These are phyloP conservation scores for Suhomyces bribrorum DNA, from an alignment of 1,139 yeast species.

Conservation along the genomic window DNA sequence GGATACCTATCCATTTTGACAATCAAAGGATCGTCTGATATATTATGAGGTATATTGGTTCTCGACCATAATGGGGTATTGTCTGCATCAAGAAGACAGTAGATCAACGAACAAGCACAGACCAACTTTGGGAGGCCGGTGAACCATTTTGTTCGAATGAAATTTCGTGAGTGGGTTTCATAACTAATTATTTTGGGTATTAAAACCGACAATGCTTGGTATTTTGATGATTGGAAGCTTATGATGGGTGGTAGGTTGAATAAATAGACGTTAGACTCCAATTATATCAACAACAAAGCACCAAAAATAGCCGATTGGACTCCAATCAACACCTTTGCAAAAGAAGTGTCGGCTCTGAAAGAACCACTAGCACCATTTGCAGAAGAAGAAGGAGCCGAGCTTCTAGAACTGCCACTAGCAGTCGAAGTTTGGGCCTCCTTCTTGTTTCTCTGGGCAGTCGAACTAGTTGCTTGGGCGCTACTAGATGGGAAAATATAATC, in stretches of 20 bases:
- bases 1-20: not conserved
- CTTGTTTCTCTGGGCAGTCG: constrained; percentile 10
- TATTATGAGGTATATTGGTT: not conserved
- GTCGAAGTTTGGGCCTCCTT: constrained; percentile 11
- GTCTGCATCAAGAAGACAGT: not conserved
- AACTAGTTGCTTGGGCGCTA: constrained; percentile 6
- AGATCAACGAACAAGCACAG: not conserved
- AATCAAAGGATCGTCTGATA: not conserved
- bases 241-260: no score
- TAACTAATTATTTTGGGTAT: no score
- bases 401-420: constrained; percentile 8
- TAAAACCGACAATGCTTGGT: no score
- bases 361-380: constrained; percentile 15
- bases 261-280: no score
- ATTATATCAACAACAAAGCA: constrained; percentile 20
- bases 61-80: not conserved
- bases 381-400: constrained; percentile 14
- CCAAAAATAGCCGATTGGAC: constrained; percentile 24
- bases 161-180: no score
- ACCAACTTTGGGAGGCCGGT: no score
- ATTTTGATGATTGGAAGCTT: no score
- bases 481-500: constrained; percentile 38
- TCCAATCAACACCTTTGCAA: constrained; percentile 19
- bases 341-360: constrained; percentile 12
- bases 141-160: no score